Percentiles rank a stretch among this genome's conserved stretches.
Conservation (phyloP, 495 filamentous ascomycete species). For the Talaromyces wortmannii region DNA sequence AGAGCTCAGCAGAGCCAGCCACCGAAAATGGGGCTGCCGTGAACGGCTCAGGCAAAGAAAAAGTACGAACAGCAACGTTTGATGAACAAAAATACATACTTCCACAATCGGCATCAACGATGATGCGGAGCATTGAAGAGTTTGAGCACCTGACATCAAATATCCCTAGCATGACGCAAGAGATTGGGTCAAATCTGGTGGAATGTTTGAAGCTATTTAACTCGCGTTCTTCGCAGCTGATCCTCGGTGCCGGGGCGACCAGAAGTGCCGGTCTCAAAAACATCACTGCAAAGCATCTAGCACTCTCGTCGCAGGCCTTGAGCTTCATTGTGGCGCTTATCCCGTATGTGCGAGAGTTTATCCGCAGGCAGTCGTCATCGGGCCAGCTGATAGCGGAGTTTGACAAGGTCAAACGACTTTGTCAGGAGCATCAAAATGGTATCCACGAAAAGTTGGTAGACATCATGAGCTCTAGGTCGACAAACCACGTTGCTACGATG, state of each 20-base stretch:
- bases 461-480: slow-evolving; percentile 81
- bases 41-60: slow-evolving; percentile 59
- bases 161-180: slow-evolving; percentile 80
- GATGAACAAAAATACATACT: slow-evolving; percentile 84
- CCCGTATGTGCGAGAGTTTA: slow-evolving; percentile 86
- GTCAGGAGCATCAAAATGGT: slow-evolving; percentile 86
- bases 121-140: slow-evolving; percentile 71
- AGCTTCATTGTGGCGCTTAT: slow-evolving; percentile 83
- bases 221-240: slow-evolving; percentile 85
- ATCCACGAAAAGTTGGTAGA: slow-evolving; percentile 95
- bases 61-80: slow-evolving; percentile 64
- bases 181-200: slow-evolving; percentile 66
- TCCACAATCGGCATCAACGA: slow-evolving; percentile 70
- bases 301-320: slow-evolving; percentile 82
- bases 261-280: slow-evolving; percentile 87
- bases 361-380: slow-evolving; percentile 66
- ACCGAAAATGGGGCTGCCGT: slow-evolving; percentile 19
- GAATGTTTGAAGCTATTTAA: slow-evolving; percentile 87
- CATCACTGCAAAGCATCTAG: slow-evolving; percentile 93
- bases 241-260: slow-evolving; percentile 90
- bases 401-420: slow-evolving; percentile 82
- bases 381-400: slow-evolving; percentile 76
- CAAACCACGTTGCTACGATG: slow-evolving; percentile 65
- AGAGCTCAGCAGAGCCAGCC: slow-evolving; percentile 9
- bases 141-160: slow-evolving; percentile 77